Evolutionary conservation across 257 asterid species (phyloP), one percentile per base, ranked within the genome.

Genomic region (Solanum virginianum): DNA sequence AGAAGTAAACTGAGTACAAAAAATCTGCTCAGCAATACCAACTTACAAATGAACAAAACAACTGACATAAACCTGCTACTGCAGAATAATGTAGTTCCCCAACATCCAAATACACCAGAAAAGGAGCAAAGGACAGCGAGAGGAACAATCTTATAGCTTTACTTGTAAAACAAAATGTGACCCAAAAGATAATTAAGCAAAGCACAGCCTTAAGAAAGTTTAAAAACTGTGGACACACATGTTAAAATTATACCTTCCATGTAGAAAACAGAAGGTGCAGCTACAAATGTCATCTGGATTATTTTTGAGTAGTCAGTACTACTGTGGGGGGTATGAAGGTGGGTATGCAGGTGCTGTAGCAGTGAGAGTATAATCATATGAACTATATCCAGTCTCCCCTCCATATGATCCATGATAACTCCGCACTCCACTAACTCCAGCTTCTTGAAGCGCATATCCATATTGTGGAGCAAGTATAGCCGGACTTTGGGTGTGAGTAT

Each of bases 51-150:
- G 4, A 70, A 41, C 29, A 39, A 10, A 53, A 15, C 22, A 70
- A 13, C 9, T 39, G 29, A 39, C 29, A 0, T 17, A 39, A 17
- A 41, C 80, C 7, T n/a, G n/a, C 17, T 41, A 6, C 10, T 0
- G 36, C 29, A 13, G 1, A 43, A 45, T 4, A 81, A 14, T 81
- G 70, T 88, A 80, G 87, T 55, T 32, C 71, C 83, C 83, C 87
- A 74, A 88, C 87, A 85, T 88, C 90, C 87, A 86, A 47, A 86
- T 80, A 65, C 80, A 60, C 72, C 41, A 86, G 3, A 9, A 60
- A 3, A 3, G n/a, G 80, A 60, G 74, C 80, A 13, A 18, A n/a
- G 90, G 90, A 84, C 86, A 88, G 90, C 89, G 87, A 84, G 90
- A 57, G 88, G 83, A 84, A 88, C 89, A 80, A 10, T 86, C 81